Base-by-base conservation (phyloP, 2,329 filamentous ascomycete genomes). In the Fusarium pseudoanthophilum region DNA sequence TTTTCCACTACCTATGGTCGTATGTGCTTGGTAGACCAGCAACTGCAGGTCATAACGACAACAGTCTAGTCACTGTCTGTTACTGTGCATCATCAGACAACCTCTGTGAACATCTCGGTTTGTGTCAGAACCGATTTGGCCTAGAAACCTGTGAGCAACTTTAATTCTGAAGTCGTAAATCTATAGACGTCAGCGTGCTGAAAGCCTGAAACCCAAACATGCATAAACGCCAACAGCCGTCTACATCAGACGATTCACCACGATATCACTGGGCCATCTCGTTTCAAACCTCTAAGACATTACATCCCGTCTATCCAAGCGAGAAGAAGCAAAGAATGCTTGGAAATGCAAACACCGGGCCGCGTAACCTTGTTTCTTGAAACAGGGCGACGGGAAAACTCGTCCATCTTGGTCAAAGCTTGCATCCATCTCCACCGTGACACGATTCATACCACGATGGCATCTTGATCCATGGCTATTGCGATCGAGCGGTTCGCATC, bases 1-100 rank as follows among this genome's bases (percentile, higher is more conserved):
- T 68, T 68, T 67, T 68, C 56, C 48, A 56, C 48, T 68, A 69
- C 56, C 56, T 69, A n/a, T 68, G 65, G 65, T 68, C 66, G 66
- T 68, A 69, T 69, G 66, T 68, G 28, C 18, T 61, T 9, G 1
- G 6, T 4, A 6, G 5, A 4, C 2, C 2, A 4, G 7, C 1
- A 11, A 14, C 11, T 16, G 2, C 4, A 10, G 5, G 0, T 1
- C 21, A 67, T 68, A 60, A n/a, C 0, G 15, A 34, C 4, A 4
- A 34, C 4, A 4, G 4, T 0, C 1, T 1, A 10, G 14, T 24
- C 1, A 16, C 30, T 30, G 30, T 30, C 20, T 30, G 21, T 14
- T 2, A 20, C 6, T 21, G 2, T 28, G 21, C 26, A 26, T 26
- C 26, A 26, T 26, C 21, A n/a, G 14, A 14, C 18, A 14, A 18